These are phyloP conservation scores for Cladobotryum mycophilum DNA, from an alignment of 2,329 filamentous ascomycete species.

Conservation along the genomic window DNA sequence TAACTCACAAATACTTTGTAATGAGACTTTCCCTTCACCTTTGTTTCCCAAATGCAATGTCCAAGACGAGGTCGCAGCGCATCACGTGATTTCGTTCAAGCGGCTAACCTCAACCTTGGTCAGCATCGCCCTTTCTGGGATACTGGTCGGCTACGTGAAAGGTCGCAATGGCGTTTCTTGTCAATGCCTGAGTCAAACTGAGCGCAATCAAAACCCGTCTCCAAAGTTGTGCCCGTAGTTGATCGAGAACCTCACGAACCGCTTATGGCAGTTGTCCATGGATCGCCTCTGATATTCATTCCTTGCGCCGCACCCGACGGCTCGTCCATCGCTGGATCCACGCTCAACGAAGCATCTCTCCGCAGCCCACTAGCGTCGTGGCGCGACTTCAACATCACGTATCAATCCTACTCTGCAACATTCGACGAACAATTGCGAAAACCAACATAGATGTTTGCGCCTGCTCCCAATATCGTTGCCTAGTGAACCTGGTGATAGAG, in stretches of 20 bases:
- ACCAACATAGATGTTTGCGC: slow-evolving; percentile 16
- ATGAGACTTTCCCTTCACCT: too few species aligned
- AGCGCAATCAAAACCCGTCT: neutral
- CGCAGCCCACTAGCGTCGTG: slow-evolving; percentile 17
- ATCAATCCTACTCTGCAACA: neutral
- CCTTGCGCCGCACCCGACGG: slow-evolving; percentile 10
- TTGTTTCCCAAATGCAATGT: too few species aligned
- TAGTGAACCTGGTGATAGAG: slow-evolving; percentile 5
- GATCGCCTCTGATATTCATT: slow-evolving; percentile 1
- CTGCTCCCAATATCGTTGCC: slow-evolving; percentile 5
- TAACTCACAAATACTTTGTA: too few species aligned
- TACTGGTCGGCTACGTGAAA: too few species aligned
- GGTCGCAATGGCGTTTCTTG: too few species aligned
- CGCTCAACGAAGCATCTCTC: slow-evolving; percentile 9
- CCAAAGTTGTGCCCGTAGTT: too few species aligned
- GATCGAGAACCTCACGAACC: too few species aligned
- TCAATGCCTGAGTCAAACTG: neutral
- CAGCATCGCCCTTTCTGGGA: too few species aligned
- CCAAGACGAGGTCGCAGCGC: too few species aligned
- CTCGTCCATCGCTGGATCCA: slow-evolving; percentile 8
- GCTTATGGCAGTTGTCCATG: slow-evolving; percentile 2
- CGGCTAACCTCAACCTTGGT: too few species aligned
- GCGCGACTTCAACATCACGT: slow-evolving; percentile 15
- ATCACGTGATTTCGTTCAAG: too few species aligned
- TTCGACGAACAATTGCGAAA: slow-evolving; percentile 7